These are phyloP conservation scores for Erysimum pusillum DNA, from an alignment of 441 rosid genomes.

Conservation along the genomic window DNA sequence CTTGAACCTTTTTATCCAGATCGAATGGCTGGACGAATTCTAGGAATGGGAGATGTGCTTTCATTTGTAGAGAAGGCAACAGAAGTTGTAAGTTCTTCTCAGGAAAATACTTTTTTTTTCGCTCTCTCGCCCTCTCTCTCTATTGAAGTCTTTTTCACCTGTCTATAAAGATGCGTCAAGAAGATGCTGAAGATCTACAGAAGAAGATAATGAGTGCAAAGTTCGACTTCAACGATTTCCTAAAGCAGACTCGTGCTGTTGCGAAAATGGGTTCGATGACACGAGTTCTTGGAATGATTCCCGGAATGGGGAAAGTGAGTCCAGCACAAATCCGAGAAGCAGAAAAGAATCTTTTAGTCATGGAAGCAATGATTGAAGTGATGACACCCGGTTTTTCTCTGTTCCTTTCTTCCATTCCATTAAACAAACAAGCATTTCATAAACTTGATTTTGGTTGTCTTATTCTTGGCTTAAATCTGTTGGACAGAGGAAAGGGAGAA, in stretches of 20 bases:
- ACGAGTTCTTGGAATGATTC: conserved; percentile 96
- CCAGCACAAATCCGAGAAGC: conserved; percentile 97
- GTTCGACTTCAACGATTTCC: conserved; percentile 96
- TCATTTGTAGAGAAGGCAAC: conserved; percentile 97
- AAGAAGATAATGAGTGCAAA: conserved; percentile 99
- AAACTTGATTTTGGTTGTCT: neutral
- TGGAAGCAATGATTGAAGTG: conserved; percentile 93
- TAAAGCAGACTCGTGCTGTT: conserved; percentile 96
- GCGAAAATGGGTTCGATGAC: conserved; percentile 98
- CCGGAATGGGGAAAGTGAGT: conserved; percentile 96
- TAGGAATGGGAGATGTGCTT: conserved; percentile 99
- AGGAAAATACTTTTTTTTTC: neutral
- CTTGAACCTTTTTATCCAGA: conserved; percentile 99
- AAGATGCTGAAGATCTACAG: conserved; percentile 97
- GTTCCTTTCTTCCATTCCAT: conserved; percentile 9
- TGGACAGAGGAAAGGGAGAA: conserved; percentile 91
- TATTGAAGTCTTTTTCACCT: conserved; percentile 23
- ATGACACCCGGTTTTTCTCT: conserved; percentile 86
- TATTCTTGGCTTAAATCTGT: conserved; percentile 27
- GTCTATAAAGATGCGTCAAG: conserved; percentile 78
- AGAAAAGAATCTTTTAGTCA: conserved; percentile 82
- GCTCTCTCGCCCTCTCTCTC: neutral
- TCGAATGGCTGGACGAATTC: conserved; percentile 97
- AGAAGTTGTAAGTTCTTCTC: conserved; percentile 83
- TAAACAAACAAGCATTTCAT: conserved; percentile 4